These are phyloP conservation scores for Aspergillus ochraceus DNA, from an alignment of 2,329 filamentous ascomycete species.

Conservation along the genomic window DNA sequence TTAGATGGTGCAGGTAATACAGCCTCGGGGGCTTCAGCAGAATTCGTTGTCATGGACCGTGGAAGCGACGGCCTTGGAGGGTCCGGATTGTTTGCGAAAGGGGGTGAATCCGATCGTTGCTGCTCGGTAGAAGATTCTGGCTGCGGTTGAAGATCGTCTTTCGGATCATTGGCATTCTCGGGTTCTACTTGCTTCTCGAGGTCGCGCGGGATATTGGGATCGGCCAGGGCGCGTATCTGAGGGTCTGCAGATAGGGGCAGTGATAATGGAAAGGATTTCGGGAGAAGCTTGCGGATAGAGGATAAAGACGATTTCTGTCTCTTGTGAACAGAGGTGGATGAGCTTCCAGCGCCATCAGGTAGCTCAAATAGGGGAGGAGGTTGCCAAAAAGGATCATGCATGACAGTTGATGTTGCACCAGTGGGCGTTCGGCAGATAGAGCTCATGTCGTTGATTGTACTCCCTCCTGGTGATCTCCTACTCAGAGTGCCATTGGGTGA, in stretches of 20 bases:
- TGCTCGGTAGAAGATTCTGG: slow-evolving; percentile 1
- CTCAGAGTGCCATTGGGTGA: slow-evolving; percentile 23
- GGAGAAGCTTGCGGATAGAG: slow-evolving; percentile 34
- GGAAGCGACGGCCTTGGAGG: slow-evolving; percentile 3
- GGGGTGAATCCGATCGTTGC: background rate
- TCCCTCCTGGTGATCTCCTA: slow-evolving; percentile 16
- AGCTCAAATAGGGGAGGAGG: slow-evolving; percentile 16
- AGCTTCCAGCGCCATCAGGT: slow-evolving; percentile 22
- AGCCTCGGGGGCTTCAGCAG: slow-evolving; percentile 38
- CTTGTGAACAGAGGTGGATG: slow-evolving; percentile 23
- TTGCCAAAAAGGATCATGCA: slow-evolving; percentile 18
- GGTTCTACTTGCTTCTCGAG: slow-evolving; percentile 27
- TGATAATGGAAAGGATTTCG: slow-evolving; percentile 29
- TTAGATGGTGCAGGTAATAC: slow-evolving; percentile 26
- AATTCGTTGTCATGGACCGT: slow-evolving; percentile 33
- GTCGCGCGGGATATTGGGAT: slow-evolving; percentile 26
- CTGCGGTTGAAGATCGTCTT: background rate
- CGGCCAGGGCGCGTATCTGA: slow-evolving; percentile 36
- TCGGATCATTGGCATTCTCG: background rate
- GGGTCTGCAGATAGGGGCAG: slow-evolving; percentile 37
- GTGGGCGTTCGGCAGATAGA: slow-evolving; percentile 35
- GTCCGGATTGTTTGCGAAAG: background rate
- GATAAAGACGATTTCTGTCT: slow-evolving; percentile 37
- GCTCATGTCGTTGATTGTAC: slow-evolving; percentile 22
- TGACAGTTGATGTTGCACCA: slow-evolving; percentile 23